These are phyloP conservation scores for Pichia sp. DNA, from an alignment of 1,139 yeast genomes.

Conservation along the genomic window DNA sequence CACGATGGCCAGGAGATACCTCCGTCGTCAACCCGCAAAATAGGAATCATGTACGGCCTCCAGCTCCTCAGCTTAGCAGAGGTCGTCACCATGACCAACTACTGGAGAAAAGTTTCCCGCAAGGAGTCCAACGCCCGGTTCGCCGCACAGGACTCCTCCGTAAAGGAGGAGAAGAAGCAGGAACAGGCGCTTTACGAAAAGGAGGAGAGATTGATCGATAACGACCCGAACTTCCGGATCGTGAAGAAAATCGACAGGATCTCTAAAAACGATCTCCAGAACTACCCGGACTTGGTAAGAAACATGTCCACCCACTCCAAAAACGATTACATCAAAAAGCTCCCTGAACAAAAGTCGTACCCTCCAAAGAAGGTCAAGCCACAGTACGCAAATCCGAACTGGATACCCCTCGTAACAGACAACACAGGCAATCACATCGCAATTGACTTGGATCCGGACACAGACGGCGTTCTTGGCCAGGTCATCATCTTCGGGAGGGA, in stretches of 20 bases:
- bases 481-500: constrained; percentile 58
- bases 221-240: constrained; percentile 20
- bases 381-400: constrained; percentile 76
- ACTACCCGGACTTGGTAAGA: constrained; percentile 21
- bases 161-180: not conserved
- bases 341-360: constrained; percentile 63
- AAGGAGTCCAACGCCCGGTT: constrained; percentile 24
- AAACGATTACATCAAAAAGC: constrained; percentile 20
- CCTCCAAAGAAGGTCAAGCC: constrained; percentile 72
- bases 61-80: constrained; percentile 63
- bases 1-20: constrained; percentile 68
- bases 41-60: constrained; percentile 61
- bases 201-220: constrained; percentile 12
- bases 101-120: constrained; percentile 63
- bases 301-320: constrained; percentile 18
- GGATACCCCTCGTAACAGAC: constrained; percentile 91
- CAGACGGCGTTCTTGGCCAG: constrained; percentile 68
- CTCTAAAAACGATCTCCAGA: constrained; percentile 13
- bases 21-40: constrained; percentile 45
- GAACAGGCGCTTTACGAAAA: not conserved
- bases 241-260: constrained; percentile 11
- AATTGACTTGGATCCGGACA: constrained; percentile 81
- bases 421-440: constrained; percentile 88
- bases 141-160: not conserved
- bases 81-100: constrained; percentile 56